Percentiles rank a stretch among this genome's conserved stretches.
Conservation (phyloP, 1,284 basidiomycete genomes). For the Trichosporon faecale region DNA sequence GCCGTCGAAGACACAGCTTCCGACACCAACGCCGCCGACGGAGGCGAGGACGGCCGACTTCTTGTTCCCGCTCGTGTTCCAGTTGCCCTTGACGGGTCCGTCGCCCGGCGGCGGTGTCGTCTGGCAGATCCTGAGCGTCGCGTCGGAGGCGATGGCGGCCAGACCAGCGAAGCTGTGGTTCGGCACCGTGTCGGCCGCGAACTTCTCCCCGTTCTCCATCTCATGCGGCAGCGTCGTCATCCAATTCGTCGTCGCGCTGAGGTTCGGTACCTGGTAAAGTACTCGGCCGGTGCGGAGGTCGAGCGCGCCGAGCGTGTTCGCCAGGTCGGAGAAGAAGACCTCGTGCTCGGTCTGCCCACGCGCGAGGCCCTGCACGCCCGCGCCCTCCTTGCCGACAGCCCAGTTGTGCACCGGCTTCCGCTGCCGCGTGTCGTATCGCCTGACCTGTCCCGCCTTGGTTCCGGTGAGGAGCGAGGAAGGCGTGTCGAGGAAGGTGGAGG, state of each 20-base stretch:
- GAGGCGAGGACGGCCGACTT: conserved; percentile 68
- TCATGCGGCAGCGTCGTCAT: conserved; percentile 36
- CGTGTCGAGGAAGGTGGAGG: conserved; percentile 54
- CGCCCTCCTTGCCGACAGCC: conserved; percentile 55
- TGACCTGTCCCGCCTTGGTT: conserved; percentile 70
- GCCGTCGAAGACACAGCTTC: conserved; percentile 58
- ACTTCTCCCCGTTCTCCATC: neutral
- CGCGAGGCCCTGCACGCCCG: conserved; percentile 58
- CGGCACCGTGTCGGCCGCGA: conserved; percentile 10
- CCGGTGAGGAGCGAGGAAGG: conserved; percentile 62
- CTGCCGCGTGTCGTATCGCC: conserved; percentile 76
- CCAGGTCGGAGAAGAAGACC: conserved; percentile 69
- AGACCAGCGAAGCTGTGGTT: conserved; percentile 29
- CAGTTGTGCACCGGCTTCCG: conserved; percentile 58
- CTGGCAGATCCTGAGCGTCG: conserved; percentile 65
- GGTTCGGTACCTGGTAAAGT: conserved; percentile 63
- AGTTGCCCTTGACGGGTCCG: conserved; percentile 56
- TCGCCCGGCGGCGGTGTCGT: conserved; percentile 60
- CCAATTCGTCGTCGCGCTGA: conserved; percentile 41
- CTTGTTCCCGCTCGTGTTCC: conserved; percentile 57
- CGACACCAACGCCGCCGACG: conserved; percentile 62
- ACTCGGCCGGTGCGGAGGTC: conserved; percentile 72
- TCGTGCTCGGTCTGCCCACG: conserved; percentile 55
- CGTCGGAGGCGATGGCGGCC: conserved; percentile 45
- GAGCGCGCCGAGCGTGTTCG: conserved; percentile 65